A percentile compares a stretch with the other conserved stretches of the same genome.
Conservation (phyloP, 768 basidiomycete species). For the Lyophyllum decastes region DNA sequence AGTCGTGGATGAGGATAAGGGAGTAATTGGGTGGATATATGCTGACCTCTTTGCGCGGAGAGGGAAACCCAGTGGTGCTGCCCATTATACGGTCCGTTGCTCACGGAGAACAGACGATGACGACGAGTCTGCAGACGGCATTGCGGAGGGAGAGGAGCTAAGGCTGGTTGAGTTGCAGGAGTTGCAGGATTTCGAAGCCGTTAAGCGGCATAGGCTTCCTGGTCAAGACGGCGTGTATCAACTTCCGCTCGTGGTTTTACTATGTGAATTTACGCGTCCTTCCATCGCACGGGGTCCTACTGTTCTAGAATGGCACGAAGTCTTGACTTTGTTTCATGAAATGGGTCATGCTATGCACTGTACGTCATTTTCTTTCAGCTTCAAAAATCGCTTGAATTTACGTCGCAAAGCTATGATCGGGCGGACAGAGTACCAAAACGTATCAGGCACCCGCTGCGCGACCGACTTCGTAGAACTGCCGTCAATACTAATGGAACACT, state of each 20-base stretch:
- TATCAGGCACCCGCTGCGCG: conserved; percentile 95
- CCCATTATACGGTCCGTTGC: conserved; percentile 97
- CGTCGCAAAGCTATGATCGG: conserved; percentile 87
- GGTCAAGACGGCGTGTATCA: conserved; percentile 76
- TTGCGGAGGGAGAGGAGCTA: conserved; percentile 37
- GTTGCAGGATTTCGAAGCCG: conserved; percentile 64
- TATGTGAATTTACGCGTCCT: conserved; percentile 83
- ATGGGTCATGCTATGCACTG: conserved; percentile 99
- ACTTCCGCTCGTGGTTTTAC: conserved; percentile 86
- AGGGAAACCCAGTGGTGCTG: conserved; percentile 89
- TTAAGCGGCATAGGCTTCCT: conserved; percentile 58
- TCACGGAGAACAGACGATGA: conserved; percentile 92
- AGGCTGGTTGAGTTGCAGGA: conserved; percentile 49
- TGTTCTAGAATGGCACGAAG: conserved; percentile 88
- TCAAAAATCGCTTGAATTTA: neutral
- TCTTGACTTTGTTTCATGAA: conserved; percentile 94
- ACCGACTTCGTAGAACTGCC: conserved; percentile 99
- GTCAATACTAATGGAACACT: conserved; percentile 98
- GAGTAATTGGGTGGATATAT: conserved; percentile 92
- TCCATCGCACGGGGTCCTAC: conserved; percentile 64
- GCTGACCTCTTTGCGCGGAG: conserved; percentile 85
- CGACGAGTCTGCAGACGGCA: conserved; percentile 69
- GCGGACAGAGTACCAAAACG: conserved; percentile 95
- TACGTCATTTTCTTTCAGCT: conserved; percentile 42
- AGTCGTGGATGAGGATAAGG: conserved; percentile 87